Percentiles rank a stretch among this genome's conserved stretches.
These are phyloP conservation scores for Phoma sp. DNA, from an alignment of 2,329 filamentous ascomycete species.

Conservation along the genomic window DNA sequence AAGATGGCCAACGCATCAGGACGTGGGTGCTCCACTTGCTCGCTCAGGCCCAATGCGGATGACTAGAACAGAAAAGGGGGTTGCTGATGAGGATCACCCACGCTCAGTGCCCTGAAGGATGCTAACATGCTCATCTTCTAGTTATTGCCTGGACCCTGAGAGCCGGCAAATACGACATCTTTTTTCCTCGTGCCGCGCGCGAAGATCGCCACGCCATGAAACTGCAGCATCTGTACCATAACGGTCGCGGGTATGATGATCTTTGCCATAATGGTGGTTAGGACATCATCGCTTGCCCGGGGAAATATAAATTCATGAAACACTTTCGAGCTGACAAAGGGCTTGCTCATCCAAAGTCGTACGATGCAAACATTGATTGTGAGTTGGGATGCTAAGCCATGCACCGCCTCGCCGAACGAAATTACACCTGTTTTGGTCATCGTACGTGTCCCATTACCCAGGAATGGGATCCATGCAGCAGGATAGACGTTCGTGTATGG, in stretches of 20 bases:
- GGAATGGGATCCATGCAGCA: slow-evolving; percentile 8
- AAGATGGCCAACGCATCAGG: slow-evolving; percentile 7
- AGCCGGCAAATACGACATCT: slow-evolving; percentile 12
- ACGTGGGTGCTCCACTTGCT: slow-evolving; percentile 6
- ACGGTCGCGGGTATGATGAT: slow-evolving; percentile 5
- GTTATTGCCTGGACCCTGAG: slow-evolving; percentile 16
- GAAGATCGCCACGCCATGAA: slow-evolving; percentile 7
- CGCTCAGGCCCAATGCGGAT: slow-evolving; percentile 9
- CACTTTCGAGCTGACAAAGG: background rate
- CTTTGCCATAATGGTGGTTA: background rate
- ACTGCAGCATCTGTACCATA: slow-evolving; percentile 4
- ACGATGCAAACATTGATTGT: slow-evolving; percentile 8
- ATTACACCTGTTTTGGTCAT: slow-evolving; percentile 4
- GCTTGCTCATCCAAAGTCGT: slow-evolving; percentile 5
- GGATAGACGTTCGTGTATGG: background rate
- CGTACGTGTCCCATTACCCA: background rate
- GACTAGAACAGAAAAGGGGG: slow-evolving; percentile 6
- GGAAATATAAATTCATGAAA: slow-evolving; percentile 2
- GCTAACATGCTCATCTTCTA: slow-evolving; percentile 3
- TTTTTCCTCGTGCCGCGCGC: slow-evolving; percentile 10
- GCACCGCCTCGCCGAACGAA: slow-evolving; percentile 9
- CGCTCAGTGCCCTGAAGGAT: background rate
- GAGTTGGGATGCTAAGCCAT: slow-evolving; percentile 3
- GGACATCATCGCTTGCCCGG: background rate
- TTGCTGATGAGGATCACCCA: slow-evolving; percentile 4